Evolutionary conservation across 2,329 filamentous ascomycete genomes (phyloP).

Genomic region (Chrysoporthe cubensis): DNA sequence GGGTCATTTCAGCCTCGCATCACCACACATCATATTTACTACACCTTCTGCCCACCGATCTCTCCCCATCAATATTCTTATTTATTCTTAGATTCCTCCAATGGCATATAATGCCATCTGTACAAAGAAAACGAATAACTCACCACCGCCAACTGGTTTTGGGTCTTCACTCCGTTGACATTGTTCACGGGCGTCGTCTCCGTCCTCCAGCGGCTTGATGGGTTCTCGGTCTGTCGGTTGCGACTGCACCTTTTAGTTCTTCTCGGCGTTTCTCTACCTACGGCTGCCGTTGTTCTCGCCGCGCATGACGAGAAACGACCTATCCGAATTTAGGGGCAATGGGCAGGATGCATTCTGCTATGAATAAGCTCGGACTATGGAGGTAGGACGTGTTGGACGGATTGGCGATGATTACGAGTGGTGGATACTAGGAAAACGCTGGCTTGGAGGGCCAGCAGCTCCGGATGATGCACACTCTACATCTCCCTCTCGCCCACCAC

Average conservation of each 20-base stretch:
- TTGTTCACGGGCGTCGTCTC: background rate
- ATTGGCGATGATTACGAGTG: background rate
- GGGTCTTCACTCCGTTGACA: background rate
- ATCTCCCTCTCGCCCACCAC: background rate
- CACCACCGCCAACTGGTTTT: background rate
- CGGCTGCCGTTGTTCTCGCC: background rate
- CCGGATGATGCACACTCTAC: background rate
- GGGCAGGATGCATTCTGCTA: background rate
- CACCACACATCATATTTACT: background rate
- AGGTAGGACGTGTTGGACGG: background rate
- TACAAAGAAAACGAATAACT: background rate
- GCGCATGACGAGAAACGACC: background rate
- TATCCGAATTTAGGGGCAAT: background rate
- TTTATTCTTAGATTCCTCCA: background rate
- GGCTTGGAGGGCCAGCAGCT: background rate
- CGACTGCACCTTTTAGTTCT: background rate
- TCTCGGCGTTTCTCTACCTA: background rate
- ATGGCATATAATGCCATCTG: background rate
- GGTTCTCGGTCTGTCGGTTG: background rate
- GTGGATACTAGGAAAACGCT: too few relatives aligned
- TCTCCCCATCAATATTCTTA: background rate
- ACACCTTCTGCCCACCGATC: background rate
- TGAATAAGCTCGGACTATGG: background rate
- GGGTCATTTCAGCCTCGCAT: background rate
- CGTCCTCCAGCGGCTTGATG: background rate